Percentiles rank a stretch among this genome's conserved stretches.
Conservation (phyloP, 2,329 filamentous ascomycete genomes). For the Colletotrichum sp. region DNA sequence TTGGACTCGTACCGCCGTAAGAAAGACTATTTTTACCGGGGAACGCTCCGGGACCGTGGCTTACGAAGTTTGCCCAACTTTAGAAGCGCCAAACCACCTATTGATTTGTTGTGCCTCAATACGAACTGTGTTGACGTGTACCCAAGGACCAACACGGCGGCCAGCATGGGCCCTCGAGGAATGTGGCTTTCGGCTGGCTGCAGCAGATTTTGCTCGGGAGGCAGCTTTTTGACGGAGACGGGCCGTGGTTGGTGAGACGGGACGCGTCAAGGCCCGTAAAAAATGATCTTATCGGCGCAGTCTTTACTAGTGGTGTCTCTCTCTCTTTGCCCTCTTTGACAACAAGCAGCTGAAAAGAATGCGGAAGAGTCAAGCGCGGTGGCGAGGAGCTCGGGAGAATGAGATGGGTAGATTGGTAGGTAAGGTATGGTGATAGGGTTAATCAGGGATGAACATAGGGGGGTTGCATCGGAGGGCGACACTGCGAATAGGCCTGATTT, state of each 20-base stretch:
- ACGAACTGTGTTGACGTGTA: neutral
- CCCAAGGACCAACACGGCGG: neutral
- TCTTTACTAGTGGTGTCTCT: neutral
- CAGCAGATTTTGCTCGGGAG: neutral
- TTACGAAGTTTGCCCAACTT: neutral
- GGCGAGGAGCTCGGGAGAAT: neutral
- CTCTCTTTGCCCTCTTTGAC: neutral
- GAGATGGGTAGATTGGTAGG: neutral
- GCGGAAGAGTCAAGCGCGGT: neutral
- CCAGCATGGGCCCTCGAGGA: neutral
- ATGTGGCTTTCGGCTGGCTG: neutral
- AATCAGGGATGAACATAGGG: constrained; percentile 2
- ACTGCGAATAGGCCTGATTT: neutral
- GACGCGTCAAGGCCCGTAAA: constrained; percentile 1
- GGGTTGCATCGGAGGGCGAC: constrained; percentile 2
- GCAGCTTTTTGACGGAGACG: neutral
- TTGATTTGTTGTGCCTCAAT: neutral
- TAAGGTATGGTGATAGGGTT: neutral
- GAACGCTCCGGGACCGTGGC: neutral
- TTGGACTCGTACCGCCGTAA: neutral
- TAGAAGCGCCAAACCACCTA: neutral
- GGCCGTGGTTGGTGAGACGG: constrained; percentile 6
- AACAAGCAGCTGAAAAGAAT: neutral
- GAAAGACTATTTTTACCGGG: neutral
- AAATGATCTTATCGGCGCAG: neutral